These are phyloP conservation scores for Prunus salicina DNA, from an alignment of 306 rosid species.

Conservation along the genomic window DNA sequence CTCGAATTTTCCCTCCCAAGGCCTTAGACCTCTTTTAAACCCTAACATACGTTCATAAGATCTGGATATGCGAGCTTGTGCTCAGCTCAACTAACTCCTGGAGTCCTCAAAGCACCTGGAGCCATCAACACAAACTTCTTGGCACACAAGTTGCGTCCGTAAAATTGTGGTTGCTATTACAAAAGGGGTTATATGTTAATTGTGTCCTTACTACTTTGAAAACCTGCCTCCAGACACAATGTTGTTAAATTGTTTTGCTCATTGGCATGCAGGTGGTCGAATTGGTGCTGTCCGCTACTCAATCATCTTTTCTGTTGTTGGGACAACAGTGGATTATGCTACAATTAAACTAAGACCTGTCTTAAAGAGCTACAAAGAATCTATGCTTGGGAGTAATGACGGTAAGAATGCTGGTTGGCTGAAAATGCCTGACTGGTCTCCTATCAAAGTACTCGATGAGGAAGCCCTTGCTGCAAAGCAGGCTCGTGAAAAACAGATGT, in stretches of 20 bases:
- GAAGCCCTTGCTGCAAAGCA: conserved; percentile 75
- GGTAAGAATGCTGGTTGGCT: conserved; percentile 52
- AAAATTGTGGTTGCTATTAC: neutral
- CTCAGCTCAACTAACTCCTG: neutral
- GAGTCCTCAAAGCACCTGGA: neutral
- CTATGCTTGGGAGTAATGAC: conserved; percentile 28
- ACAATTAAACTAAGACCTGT: conserved; percentile 40
- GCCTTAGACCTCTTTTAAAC: neutral
- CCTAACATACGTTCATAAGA: neutral
- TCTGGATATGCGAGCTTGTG: neutral
- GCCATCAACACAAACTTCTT: neutral
- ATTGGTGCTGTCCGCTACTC: conserved; percentile 75
- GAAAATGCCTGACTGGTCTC: conserved; percentile 88
- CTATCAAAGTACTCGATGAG: conserved; percentile 74
- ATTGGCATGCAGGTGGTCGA: conserved; percentile 63
- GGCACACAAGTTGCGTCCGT: neutral
- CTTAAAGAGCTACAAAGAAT: conserved; percentile 40
- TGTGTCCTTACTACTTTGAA: neutral
- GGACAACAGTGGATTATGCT: conserved; percentile 63
- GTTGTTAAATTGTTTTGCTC: conserved; percentile 8
- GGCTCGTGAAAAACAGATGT: conserved; percentile 63
- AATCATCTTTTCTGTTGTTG: conserved; percentile 55
- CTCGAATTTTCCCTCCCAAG: neutral
- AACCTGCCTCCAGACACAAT: neutral
- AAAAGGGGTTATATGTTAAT: neutral